Percentiles rank a stretch among this genome's conserved stretches.
These are phyloP conservation scores for Stemphylium beticola DNA, from an alignment of 2,329 filamentous ascomycete species.

Conservation along the genomic window DNA sequence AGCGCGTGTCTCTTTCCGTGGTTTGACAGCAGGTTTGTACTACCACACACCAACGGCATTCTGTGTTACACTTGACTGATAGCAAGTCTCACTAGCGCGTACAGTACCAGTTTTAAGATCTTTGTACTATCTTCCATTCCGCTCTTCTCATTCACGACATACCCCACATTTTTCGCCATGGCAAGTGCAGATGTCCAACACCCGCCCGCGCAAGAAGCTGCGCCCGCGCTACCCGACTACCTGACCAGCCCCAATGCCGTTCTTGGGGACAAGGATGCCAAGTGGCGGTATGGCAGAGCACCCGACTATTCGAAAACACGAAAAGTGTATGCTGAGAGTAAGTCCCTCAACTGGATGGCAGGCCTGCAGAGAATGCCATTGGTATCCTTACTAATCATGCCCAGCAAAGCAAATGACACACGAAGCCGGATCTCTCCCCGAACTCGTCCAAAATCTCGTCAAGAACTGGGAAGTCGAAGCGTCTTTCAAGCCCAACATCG, in stretches of 20 bases:
- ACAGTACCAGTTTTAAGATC: background rate
- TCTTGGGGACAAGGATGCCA: slow-evolving; percentile 59
- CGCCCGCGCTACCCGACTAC: slow-evolving; percentile 61
- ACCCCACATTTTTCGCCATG: slow-evolving; percentile 23
- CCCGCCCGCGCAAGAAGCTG: slow-evolving; percentile 35
- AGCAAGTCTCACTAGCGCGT: background rate
- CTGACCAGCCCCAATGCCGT: slow-evolving; percentile 65
- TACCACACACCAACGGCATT: background rate
- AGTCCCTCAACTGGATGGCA: slow-evolving; percentile 23
- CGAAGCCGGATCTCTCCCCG: slow-evolving; percentile 61
- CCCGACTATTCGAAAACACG: slow-evolving; percentile 71
- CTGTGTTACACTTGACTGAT: background rate
- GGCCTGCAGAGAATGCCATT: background rate
- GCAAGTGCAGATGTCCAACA: slow-evolving; percentile 38
- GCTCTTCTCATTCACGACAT: background rate
- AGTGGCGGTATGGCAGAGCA: slow-evolving; percentile 66
- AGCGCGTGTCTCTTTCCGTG: background rate
- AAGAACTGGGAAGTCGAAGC: slow-evolving; percentile 78
- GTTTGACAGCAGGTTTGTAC: background rate
- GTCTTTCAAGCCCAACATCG: slow-evolving; percentile 67
- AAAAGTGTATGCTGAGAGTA: slow-evolving; percentile 65
- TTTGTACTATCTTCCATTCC: background rate
- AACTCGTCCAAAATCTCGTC: slow-evolving; percentile 71
- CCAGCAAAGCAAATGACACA: slow-evolving; percentile 65
- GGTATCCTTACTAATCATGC: slow-evolving; percentile 1